These are phyloP conservation scores for Cinnamomum micranthum DNA, from an alignment of 164 flowering plant species.

Conservation along the genomic window DNA sequence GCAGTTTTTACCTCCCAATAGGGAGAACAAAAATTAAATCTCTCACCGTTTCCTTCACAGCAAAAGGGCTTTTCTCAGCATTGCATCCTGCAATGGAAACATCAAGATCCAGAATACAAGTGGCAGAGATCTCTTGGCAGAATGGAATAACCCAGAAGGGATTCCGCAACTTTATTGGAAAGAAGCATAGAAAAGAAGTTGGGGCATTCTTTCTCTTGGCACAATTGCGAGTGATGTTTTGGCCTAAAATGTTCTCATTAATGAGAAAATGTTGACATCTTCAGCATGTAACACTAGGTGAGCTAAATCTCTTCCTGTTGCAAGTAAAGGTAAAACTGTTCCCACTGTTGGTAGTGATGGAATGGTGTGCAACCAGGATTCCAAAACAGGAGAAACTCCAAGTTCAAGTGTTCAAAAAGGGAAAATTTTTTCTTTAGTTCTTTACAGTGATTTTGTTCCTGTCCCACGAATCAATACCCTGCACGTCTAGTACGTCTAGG, in stretches of 20 bases:
- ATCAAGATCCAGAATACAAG: conserved; percentile 37
- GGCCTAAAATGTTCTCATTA: conserved; percentile 23
- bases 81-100: conserved; percentile 21
- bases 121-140: conserved; percentile 28
- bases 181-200: conserved; percentile 33
- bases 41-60: conserved; percentile 22
- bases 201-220: conserved; percentile 31
- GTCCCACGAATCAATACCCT: too few species aligned
- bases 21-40: conserved; percentile 17
- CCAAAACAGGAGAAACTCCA: conserved; percentile 32
- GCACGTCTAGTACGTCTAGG: too few species aligned
- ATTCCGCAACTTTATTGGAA: conserved; percentile 24
- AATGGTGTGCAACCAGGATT: conserved; percentile 29
- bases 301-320: conserved; percentile 24
- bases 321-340: conserved; percentile 27
- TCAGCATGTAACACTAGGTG: conserved; percentile 29
- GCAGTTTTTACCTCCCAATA: conserved; percentile 7
- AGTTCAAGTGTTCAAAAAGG: conserved; percentile 30
- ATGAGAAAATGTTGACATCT: conserved; percentile 27
- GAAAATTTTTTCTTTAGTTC: conserved; percentile 18
- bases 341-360: conserved; percentile 26
- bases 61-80: conserved; percentile 31
- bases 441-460: conserved; percentile 23
- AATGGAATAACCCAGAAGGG: conserved; percentile 26
- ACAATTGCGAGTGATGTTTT: conserved; percentile 29